Percentiles rank a stretch among this genome's conserved stretches.
Conservation (phyloP, 2,329 filamentous ascomycete species). For the Spiromastix sp. region DNA sequence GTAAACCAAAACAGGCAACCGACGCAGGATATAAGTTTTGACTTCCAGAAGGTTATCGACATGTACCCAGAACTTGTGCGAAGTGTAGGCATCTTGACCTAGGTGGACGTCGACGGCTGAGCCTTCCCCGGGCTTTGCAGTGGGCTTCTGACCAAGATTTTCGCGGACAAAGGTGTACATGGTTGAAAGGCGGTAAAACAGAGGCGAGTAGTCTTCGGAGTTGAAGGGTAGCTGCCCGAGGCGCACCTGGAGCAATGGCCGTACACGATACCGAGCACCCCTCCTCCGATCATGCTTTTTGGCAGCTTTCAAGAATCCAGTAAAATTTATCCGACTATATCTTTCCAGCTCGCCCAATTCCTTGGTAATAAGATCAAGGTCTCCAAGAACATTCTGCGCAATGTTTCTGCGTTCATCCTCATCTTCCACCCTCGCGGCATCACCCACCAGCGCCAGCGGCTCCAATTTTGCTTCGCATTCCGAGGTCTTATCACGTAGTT, state of each 20-base stretch:
- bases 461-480: slow-evolving; percentile 57
- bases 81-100: slow-evolving; percentile 61
- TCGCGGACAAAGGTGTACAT: slow-evolving; percentile 95
- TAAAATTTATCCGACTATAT: slow-evolving; percentile 94
- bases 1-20: slow-evolving; percentile 84
- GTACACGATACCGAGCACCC: slow-evolving; percentile 74
- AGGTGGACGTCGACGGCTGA: slow-evolving; percentile 35
- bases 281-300: slow-evolving; percentile 98
- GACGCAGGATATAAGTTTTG: slow-evolving; percentile 88
- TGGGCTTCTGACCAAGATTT: slow-evolving; percentile 42
- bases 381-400: slow-evolving; percentile 61
- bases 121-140: slow-evolving; percentile 41
- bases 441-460: slow-evolving; percentile 36
- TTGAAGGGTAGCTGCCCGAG: slow-evolving; percentile 87
- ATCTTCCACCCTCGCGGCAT: slow-evolving; percentile 23
- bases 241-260: slow-evolving; percentile 83
- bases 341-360: slow-evolving; percentile 90
- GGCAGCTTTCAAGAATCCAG: slow-evolving; percentile 91
- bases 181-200: slow-evolving; percentile 78
- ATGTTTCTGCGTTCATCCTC: slow-evolving; percentile 37
- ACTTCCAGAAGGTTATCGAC: slow-evolving; percentile 91
- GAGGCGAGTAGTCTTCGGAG: slow-evolving; percentile 82
- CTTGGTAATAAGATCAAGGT: slow-evolving; percentile 65
- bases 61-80: slow-evolving; percentile 96
- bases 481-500: slow-evolving; percentile 71